Percentiles rank a stretch among this genome's conserved stretches.
These are phyloP conservation scores for Hirschfeldia incana DNA, from an alignment of 345 rosid species.

Conservation along the genomic window DNA sequence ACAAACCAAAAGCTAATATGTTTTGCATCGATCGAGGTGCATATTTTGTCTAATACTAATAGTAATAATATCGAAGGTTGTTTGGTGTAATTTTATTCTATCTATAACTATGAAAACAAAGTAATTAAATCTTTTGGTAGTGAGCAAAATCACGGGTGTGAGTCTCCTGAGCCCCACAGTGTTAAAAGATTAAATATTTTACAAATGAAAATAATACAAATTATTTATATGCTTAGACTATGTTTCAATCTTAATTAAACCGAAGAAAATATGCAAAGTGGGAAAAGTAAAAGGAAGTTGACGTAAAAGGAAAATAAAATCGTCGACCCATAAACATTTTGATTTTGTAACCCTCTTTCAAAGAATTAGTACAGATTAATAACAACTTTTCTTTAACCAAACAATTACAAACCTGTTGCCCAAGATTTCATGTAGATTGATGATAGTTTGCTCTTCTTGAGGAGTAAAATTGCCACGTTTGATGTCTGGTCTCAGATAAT, in stretches of 20 bases:
- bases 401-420: conserved; percentile 58
- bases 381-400: background rate
- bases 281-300: background rate
- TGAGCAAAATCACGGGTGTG: conserved; percentile 30
- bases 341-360: background rate
- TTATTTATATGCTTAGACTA: background rate
- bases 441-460: conserved; percentile 73
- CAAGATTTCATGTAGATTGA: conserved; percentile 53
- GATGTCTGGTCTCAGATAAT: conserved; percentile 76
- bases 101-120: background rate
- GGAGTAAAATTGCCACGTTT: conserved; percentile 72
- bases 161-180: conserved; percentile 8
- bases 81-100: background rate
- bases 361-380: background rate
- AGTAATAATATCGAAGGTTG: conserved; percentile 4
- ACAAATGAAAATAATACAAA: background rate
- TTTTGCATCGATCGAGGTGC: conserved; percentile 32
- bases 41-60: conserved; percentile 18
- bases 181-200: conserved; percentile 4
- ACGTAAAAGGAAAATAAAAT: background rate
- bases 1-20: conserved; percentile 25
- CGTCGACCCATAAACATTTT: background rate
- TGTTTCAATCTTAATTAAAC: background rate
- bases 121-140: background rate
- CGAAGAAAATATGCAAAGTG: background rate